Evolutionary conservation across 2,329 filamentous ascomycete species (phyloP), one percentile per base, ranked within the genome.

Genomic region (Aspergillus sp.): DNA sequence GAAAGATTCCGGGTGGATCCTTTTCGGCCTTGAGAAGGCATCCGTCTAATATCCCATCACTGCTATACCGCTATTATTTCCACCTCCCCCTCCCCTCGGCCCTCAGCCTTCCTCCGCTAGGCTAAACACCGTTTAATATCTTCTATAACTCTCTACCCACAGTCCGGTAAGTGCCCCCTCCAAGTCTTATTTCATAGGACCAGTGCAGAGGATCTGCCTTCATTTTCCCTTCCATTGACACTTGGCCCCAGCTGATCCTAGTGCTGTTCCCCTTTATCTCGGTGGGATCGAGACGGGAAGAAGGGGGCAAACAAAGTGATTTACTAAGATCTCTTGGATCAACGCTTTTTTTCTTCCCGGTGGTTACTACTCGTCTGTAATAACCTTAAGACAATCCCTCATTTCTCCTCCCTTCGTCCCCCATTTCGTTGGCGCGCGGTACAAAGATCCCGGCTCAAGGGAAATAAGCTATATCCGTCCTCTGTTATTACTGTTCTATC

Each of bases 41-140:
- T 51, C 41, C 39, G 40, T 44, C 45, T 47, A 48, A 46, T 40
- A 40, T 40, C 48, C 43, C 40, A 27, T n/a, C 12, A 19, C 19
- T 19, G 19, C 19, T 19, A 4, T 19, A 19, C 19, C 19, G 19
- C 19, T 19, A 19, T 19, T 61, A 59, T 62, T 61, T 56, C 56
- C 59, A 62, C 57, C 53, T 19, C 19, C 19, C 19, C 19, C 19
- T 19, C 19, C 19, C 19, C 19, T 19, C 19, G 19, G 38, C 52
- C 51, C 48, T 46, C 43, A 44, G 43, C 43, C 44, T 45, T 48
- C 49, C 48, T 48, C 50, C 51, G 51, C 53, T 59, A 57, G 52
- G 48, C 46, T 51, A 48, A 49, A 44, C 46, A 37, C 46, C 50
- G 47, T 49, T 54, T 53, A 52, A 51, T 52, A 44, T 53, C 46